Evolutionary conservation across 2,329 filamentous ascomycete genomes (phyloP).

Genomic region (Cordyceps javanica): DNA sequence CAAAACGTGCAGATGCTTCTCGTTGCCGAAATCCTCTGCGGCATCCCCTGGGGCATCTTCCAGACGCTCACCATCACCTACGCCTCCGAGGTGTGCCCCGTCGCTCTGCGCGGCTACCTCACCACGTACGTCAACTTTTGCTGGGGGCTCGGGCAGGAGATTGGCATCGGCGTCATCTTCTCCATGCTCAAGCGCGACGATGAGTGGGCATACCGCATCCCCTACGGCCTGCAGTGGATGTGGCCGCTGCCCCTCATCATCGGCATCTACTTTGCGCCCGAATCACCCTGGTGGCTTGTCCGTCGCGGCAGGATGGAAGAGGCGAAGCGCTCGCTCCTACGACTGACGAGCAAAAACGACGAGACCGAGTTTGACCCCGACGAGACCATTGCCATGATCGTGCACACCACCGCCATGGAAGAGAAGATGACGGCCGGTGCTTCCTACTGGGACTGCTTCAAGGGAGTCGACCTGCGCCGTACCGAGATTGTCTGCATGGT

Average conservation of each 20-base stretch:
- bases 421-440: slow-evolving; percentile 67
- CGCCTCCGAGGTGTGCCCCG: slow-evolving; percentile 66
- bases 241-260: slow-evolving; percentile 64
- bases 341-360: slow-evolving; percentile 55
- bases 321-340: slow-evolving; percentile 59
- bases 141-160: slow-evolving; percentile 70
- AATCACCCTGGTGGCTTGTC: slow-evolving; percentile 72
- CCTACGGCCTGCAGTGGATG: slow-evolving; percentile 72
- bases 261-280: slow-evolving; percentile 62
- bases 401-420: slow-evolving; percentile 78
- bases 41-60: slow-evolving; percentile 57
- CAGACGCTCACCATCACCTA: slow-evolving; percentile 57
- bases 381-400: slow-evolving; percentile 87
- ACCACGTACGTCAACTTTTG: slow-evolving; percentile 74
- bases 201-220: slow-evolving; percentile 64
- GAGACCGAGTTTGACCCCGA: slow-evolving; percentile 73
- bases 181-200: slow-evolving; percentile 59
- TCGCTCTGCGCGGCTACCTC: slow-evolving; percentile 63
- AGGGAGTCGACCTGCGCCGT: slow-evolving; percentile 67
- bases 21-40: slow-evolving; percentile 56
- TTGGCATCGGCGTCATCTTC: slow-evolving; percentile 68
- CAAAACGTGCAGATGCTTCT: slow-evolving; percentile 52
- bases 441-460: slow-evolving; percentile 78
- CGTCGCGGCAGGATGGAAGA: slow-evolving; percentile 58
- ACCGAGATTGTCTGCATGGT: slow-evolving; percentile 65